Base-by-base conservation (phyloP, 352 stramenopile species). In the Pythium insidiosum region DNA sequence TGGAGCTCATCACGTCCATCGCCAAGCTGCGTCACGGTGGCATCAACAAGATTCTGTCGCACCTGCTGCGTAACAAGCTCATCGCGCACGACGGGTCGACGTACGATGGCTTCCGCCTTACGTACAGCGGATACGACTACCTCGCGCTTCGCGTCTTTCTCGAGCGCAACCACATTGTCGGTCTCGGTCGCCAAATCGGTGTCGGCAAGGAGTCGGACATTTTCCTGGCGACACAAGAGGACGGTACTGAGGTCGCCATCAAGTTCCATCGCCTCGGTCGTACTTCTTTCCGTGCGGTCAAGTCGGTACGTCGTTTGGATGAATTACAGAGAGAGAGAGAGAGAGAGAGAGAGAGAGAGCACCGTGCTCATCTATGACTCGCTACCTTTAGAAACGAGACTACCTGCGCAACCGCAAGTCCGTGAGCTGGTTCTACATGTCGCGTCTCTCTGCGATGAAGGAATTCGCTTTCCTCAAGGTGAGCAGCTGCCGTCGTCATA, bases 161-260 rank as follows among this genome's bases (percentile, higher is more conserved):
- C 39, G 70, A 88, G 25, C 77, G 95, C 20, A 92, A 91, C 16
- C 76, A 98, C 48, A 95, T 98, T 50, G 68, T 65, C 5, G 90
- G 84, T 2, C 58, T 97, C 16, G 91, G 91, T 5, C 75, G 84
- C 23, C 84, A 97, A 55, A 99, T 99, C 50, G 97, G 97, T 21
- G 96, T 98, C 23, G 97, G 97, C 30, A 99, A 99, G 58, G 97
- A 99, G 63, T 97, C 85, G 15, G 97, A 99, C 70, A 98, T 99
- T 46, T 99, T 98, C 63, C 56, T 99, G 34, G 95, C 92, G 19
- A 88, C 74, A 5, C 79, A 92, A 47, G 76, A 89, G 15, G 88
- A 98, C 53, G 96, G 95, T 47, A 96, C 96, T 12, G 90, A 98
- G 57, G 66, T 99, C 19, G 95, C 98, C 5, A 94, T 99, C 41